These are phyloP conservation scores for Cronartium quercuum DNA, from an alignment of 1,284 basidiomycete species.

Conservation along the genomic window DNA sequence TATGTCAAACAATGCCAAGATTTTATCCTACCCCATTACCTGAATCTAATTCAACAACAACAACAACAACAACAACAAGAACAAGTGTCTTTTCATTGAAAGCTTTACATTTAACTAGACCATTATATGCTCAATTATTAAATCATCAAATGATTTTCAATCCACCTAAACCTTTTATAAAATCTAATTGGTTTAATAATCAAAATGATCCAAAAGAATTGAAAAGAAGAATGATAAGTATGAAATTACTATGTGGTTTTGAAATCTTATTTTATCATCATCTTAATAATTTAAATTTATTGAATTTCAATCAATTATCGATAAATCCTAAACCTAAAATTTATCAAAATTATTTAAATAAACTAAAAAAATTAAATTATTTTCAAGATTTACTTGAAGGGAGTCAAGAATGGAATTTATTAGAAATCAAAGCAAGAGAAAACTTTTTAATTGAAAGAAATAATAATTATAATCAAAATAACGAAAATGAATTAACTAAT, in stretches of 20 bases:
- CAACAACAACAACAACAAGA: not conserved
- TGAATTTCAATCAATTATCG: too few species aligned
- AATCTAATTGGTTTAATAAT: conserved; percentile 21
- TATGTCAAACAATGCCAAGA: conserved; percentile 19
- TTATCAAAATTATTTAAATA: conserved; percentile 47
- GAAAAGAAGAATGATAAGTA: conserved; percentile 18
- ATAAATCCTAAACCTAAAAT: too few species aligned
- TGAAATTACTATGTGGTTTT: conserved; percentile 61
- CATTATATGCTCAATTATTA: conserved; percentile 28
- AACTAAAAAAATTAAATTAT: conserved; percentile 57
- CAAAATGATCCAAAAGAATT: conserved; percentile 17
- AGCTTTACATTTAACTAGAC: conserved; percentile 5
- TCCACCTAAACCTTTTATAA: conserved; percentile 34
- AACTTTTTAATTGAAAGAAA: not conserved
- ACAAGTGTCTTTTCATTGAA: conserved; percentile 1
- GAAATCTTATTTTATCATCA: conserved; percentile 82
- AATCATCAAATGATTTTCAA: conserved; percentile 25
- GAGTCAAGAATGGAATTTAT: conserved; percentile 64
- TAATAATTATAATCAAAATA: too few species aligned
- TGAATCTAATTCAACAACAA: not conserved
- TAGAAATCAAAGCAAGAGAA: conserved; percentile 64
- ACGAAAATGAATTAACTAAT: not conserved
- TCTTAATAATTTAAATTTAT: conserved; percentile 59
- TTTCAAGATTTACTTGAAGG: conserved; percentile 70
- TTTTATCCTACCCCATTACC: conserved; percentile 11